phyloP scores from a whole-genome alignment of 2,329 filamentous ascomycete genomes.

The Pestalotiopsis sp. region DNA sequence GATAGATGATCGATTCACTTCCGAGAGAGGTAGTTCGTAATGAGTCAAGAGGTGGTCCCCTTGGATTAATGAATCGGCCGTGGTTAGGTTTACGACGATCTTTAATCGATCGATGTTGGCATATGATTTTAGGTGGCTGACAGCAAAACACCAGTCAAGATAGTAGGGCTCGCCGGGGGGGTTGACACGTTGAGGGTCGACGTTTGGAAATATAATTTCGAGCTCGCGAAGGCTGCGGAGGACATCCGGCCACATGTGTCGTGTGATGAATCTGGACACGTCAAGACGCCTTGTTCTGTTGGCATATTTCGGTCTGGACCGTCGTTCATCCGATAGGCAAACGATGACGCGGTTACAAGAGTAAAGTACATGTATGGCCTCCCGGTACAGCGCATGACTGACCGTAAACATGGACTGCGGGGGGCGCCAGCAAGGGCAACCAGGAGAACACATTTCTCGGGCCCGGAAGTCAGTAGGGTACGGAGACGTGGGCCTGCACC shows the following conservation, averaged over 20 bases:
- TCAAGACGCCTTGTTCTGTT: slow-evolving; percentile 14
- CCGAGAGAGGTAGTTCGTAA: neutral
- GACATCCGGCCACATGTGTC: slow-evolving; percentile 20
- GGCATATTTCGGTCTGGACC: neutral
- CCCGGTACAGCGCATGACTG: slow-evolving; percentile 8
- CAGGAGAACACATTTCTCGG: slow-evolving; percentile 15
- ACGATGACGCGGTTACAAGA: slow-evolving; percentile 15
- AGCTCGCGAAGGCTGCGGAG: slow-evolving; percentile 14
- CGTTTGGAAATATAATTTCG: slow-evolving; percentile 17
- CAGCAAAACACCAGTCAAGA: slow-evolving; percentile 17
- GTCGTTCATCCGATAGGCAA: slow-evolving; percentile 12
- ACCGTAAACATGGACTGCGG: slow-evolving; percentile 9
- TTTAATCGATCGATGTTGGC: slow-evolving; percentile 12
- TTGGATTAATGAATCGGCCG: neutral
- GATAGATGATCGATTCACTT: neutral
- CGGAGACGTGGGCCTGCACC: neutral
- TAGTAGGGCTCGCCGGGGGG: slow-evolving; percentile 1
- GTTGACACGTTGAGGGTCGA: neutral
- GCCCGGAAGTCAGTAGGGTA: neutral
- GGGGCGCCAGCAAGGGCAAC: slow-evolving; percentile 15
- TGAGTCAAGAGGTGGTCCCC: neutral
- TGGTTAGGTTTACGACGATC: slow-evolving; percentile 9
- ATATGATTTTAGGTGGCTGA: slow-evolving; percentile 15
- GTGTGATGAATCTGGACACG: slow-evolving; percentile 17
- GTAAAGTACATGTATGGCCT: slow-evolving; percentile 16